Evolutionary conservation across 2,329 filamentous ascomycete species (phyloP).

Genomic region (Penicillium sp.): DNA sequence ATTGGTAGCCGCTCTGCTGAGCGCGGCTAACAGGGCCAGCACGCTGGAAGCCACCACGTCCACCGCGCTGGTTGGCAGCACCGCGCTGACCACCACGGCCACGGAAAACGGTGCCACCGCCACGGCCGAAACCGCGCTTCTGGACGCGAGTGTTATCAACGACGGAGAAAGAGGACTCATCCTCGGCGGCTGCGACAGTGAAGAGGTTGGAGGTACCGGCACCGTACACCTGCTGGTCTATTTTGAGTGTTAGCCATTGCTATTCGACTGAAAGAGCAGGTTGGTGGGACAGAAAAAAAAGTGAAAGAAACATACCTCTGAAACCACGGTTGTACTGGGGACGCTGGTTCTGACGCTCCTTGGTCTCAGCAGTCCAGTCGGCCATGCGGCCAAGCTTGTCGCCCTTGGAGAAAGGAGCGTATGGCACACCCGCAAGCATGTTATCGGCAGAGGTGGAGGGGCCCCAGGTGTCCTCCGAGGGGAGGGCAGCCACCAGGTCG

Average conservation of each 20-base stretch:
- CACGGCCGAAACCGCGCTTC: slow-evolving; percentile 78
- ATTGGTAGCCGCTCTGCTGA: slow-evolving; percentile 59
- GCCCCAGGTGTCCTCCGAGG: slow-evolving; percentile 80
- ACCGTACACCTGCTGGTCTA: slow-evolving; percentile 96
- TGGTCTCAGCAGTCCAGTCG: slow-evolving; percentile 92
- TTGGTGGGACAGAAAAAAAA: slow-evolving; percentile 3
- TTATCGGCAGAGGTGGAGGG: slow-evolving; percentile 78
- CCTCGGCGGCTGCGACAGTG: slow-evolving; percentile 85
- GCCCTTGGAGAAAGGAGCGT: slow-evolving; percentile 96
- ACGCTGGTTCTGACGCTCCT: slow-evolving; percentile 68
- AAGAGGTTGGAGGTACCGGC: slow-evolving; percentile 83
- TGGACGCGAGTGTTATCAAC: slow-evolving; percentile 92
- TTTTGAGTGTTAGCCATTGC: slow-evolving; percentile 11
- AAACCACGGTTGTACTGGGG: slow-evolving; percentile 91
- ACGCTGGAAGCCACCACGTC: slow-evolving; percentile 70
- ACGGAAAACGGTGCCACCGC: slow-evolving; percentile 86
- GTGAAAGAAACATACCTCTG: slow-evolving; percentile 61
- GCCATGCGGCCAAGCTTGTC: slow-evolving; percentile 99
- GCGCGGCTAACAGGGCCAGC: slow-evolving; percentile 64
- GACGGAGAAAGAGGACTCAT: slow-evolving; percentile 96
- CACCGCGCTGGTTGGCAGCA: slow-evolving; percentile 68
- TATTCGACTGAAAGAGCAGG: neutral
- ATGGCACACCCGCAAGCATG: slow-evolving; percentile 90
- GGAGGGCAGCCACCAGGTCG: slow-evolving; percentile 68
- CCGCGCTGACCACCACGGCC: slow-evolving; percentile 69